Base-by-base conservation (phyloP, 2,329 filamentous ascomycete genomes). In the Colletotrichum salicis region DNA sequence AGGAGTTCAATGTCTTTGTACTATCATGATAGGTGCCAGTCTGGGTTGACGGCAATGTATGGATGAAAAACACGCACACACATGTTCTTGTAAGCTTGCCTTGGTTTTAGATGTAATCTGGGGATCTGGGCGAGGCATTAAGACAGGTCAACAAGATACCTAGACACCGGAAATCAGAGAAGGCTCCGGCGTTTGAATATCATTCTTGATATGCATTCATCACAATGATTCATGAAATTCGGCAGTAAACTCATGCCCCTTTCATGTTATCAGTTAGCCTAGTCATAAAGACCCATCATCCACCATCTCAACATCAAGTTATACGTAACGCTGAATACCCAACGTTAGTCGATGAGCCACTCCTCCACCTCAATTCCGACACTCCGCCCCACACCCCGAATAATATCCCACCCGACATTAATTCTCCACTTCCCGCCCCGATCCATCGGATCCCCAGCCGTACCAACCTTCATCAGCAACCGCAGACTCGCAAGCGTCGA, bases 281-380 rank as follows among this genome's bases (percentile, higher is more conserved):
- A 33, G 33, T 59, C 33, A 11, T 29, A 29, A 29, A 24, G 13
- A 29, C 29, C n/a, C 2, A 8, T 55, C 15, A 55, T 6, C 7
- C 4, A 15, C 19, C 29, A 29, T 37, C 19, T 35, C n/a, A 13
- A 56, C 59, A 37, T 27, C 4, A 19, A 58, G 13, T 27, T n/a
- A 6, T 33, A 15, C 10, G 33, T 35, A 13, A n/a, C 15, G 4
- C 8, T 27, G 1, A 29, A 33, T 3, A 37, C n/a, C 4, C n/a
- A 22, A 19, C 5, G 13, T 79, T 79, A 94, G 74, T 94, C 92
- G 60, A 91, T 86, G 67, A 94, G 82, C 87, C 92, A 95, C 79
- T 96, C 93, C 73, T 93, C 91, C 13, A 95, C 87, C 79, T 95
- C 93, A n/a, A 96, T 86, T 2, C 92, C 92, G 63, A 96, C 88